Base-by-base conservation (phyloP, 768 basidiomycete genomes). In the Calocybe gangraenosa region DNA sequence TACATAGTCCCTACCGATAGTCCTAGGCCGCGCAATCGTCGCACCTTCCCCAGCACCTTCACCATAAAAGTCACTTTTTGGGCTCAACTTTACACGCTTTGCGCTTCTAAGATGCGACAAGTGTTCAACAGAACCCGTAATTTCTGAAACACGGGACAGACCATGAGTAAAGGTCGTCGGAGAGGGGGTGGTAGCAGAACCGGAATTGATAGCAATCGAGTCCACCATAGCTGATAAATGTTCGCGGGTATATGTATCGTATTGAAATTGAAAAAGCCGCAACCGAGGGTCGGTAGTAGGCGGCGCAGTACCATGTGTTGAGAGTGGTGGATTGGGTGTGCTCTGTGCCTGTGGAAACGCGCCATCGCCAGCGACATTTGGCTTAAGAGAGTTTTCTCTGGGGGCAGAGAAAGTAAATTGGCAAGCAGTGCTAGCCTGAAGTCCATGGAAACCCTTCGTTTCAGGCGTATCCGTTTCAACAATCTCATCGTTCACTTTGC, bases 231-330 rank as follows among this genome's bases (percentile, higher is more conserved):
- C 92, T 2, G 91, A 92, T 34, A 98, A 79, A 59, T 96, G 92
- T 17, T 95, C 89, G 35, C 92, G 81, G 1, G 95, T 99, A 59
- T 89, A 94, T 0, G 95, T 97, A 63, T 99, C 95, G 58, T 97
- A 98, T 52, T 92, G 84, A 41, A 93, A 88, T 58, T 92, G 87
- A 66, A 98, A 97, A 30, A 97, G 74, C 10, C 85, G 82, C 9
- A 92, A 76, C 21, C 83, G 82, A 2, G 88, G 82, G 58, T 91
- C 88, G 20, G 82, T 85, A 20, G 65, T 34, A 23, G 71, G 70
- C 14, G 69, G 69, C 20, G 69, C 61, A 20, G 55, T 50, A 23
- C 54, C 52, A 22, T 61, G 55, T 31, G 64, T 47, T 36, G 54
- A 53, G 39, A 59, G 48, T 19, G 65, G 61, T 15, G 67, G 65